Base-by-base conservation (phyloP, 73 alveolate species). In the Paramecium pentaurelia region DNA sequence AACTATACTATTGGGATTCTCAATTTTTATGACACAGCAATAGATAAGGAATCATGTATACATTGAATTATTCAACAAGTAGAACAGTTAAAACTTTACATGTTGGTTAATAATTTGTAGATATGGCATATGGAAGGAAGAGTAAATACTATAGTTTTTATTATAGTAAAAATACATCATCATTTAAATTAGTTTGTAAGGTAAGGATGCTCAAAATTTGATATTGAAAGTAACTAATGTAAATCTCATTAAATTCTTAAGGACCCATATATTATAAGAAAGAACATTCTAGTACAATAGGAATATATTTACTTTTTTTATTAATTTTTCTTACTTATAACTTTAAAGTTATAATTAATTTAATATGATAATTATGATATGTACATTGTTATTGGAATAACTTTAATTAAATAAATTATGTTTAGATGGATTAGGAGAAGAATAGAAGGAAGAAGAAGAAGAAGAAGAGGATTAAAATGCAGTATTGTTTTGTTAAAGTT, bases 21-120 rank as follows among this genome's bases (percentile, higher is more conserved):
- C n/a, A 32, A 42, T 44, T 2, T 47, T 22, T 25, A 25, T 18
- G 75, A 28, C 0, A 64, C 0, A 3, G 42, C 47, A 0, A 8
- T 54, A 32, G 27, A 28, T 34, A 64, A 8, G 28, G 42, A 32
- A 28, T 64, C 1, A 28, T 34, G 47, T 64, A 32, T 44, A 32
- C 91, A 8, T 27, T 80, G 18, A 80, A 77, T 44, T 80, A 27
- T 80, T 80, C 91, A 12, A 80, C 91, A 16, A 32, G 64, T 6
- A 80, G 91, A 49, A 80, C 91, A 14, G 73, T 80, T 36, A 80
- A 80, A 45, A 45, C 71, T 14, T 25, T 80, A 7, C 38, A 80
- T 10, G 20, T 49, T 5, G 91, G 77, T 14, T 25, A 20, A 45
- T 45, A 45, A 42, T 49, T 40, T 80, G 34, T 27, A 7, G 91